A percentile compares a stretch with the other conserved stretches of the same genome.
Evolutionary conservation across 139 green algal genomes (phyloP).

Genomic region (Astrephomene gubernaculifera): DNA sequence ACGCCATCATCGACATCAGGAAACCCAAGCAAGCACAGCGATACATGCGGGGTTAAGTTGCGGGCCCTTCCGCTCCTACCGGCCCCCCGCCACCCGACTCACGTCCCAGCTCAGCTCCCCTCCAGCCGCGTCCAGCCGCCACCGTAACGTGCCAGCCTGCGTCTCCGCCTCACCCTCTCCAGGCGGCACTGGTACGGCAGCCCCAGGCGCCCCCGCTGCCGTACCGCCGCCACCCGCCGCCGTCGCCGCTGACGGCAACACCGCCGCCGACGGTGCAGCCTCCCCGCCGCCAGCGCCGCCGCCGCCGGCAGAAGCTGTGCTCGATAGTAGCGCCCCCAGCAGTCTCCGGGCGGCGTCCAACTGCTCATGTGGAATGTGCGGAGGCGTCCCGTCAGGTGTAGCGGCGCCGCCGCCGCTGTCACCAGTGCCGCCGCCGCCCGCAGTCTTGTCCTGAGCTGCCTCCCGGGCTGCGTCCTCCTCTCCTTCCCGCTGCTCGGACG

Average conservation of each 20-base stretch:
- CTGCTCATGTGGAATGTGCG: not conserved
- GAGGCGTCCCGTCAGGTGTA: not conserved
- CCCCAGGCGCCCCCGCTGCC: not conserved
- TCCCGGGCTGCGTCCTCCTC: not conserved
- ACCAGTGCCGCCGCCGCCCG: not conserved
- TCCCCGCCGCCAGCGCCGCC: not conserved
- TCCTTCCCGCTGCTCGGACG: not conserved
- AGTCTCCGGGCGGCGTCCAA: constrained; percentile 4
- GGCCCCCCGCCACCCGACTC: not conserved
- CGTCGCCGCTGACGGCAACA: not conserved
- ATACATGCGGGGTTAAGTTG: too few species aligned
- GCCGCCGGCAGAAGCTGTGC: not conserved
- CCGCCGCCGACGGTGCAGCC: not conserved
- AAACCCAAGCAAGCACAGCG: too few species aligned
- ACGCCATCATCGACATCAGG: too few species aligned
- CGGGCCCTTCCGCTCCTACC: too few species aligned
- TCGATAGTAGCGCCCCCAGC: not conserved
- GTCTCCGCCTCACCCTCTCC: constrained; percentile 41
- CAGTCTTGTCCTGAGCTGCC: not conserved
- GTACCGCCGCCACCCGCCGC: not conserved
- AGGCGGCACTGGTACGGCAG: too few species aligned
- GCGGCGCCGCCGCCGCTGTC: not conserved
- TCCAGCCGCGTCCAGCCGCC: constrained; percentile 9
- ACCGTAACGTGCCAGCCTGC: constrained; percentile 2
- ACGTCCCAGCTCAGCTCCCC: constrained; percentile 30